These are phyloP conservation scores for Pythium rishiriense DNA, from an alignment of 352 stramenopile genomes.

Conservation along the genomic window DNA sequence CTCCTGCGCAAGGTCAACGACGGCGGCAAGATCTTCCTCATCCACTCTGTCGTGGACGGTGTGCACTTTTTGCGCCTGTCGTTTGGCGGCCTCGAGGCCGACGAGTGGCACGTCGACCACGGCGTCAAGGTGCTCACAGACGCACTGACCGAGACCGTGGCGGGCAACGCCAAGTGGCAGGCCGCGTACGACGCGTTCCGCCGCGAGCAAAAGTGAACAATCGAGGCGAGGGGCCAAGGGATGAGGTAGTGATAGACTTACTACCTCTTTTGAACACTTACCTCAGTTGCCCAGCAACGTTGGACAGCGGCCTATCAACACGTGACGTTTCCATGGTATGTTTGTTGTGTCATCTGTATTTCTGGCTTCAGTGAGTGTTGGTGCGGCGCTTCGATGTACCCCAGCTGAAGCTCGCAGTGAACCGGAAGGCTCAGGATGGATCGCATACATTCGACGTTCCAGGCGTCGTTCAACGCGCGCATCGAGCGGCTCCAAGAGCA, in stretches of 20 bases:
- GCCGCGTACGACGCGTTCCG: constrained; percentile 15
- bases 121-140: constrained; percentile 37
- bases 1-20: constrained; percentile 60
- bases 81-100: constrained; percentile 48
- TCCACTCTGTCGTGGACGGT: constrained; percentile 63
- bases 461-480: constrained; percentile 60
- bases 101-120: constrained; percentile 48
- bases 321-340: neutral
- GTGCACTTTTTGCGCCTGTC: constrained; percentile 56
- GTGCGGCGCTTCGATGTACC: neutral
- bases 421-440: too few relatives aligned
- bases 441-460: constrained; percentile 63
- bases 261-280: too few relatives aligned
- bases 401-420: neutral
- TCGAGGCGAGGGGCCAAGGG: neutral
- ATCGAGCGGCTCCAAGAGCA: constrained; percentile 48
- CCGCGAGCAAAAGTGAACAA: constrained; percentile 2
- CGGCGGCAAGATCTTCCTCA: constrained; percentile 57
- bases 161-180: constrained; percentile 38
- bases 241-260: too few relatives aligned
- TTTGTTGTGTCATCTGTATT: too few relatives aligned
- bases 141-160: constrained; percentile 34
- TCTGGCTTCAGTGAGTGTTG: neutral
- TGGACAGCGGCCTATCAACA: too few relatives aligned
- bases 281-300: too few relatives aligned